phyloP scores from a whole-genome alignment of 371 early-diverging fungal genomes.

The Mortierella sp. region DNA sequence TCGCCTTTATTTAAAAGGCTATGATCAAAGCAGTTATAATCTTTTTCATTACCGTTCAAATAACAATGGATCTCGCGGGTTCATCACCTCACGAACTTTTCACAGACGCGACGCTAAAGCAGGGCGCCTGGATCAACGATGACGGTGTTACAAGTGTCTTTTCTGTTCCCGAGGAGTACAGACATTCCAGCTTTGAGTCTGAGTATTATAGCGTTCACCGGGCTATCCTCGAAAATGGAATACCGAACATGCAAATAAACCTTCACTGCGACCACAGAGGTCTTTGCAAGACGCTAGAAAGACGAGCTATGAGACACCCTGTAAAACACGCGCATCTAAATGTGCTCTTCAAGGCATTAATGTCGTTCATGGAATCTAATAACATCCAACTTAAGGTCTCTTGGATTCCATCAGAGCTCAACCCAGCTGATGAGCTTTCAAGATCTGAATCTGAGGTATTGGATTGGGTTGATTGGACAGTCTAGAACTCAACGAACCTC shows the following conservation, averaged over 20 bases:
- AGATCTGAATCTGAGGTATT: neutral
- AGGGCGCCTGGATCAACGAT: conserved; percentile 11
- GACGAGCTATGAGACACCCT: neutral
- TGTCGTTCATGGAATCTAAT: conserved; percentile 5
- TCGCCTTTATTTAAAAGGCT: too few species aligned
- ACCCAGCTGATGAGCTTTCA: conserved; percentile 15
- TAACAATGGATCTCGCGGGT: too few species aligned
- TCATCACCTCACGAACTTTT: neutral
- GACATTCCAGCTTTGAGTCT: neutral
- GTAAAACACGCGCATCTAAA: neutral
- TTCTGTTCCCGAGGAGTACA: neutral
- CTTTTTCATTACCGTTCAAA: too few species aligned
- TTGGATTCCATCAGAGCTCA: conserved; percentile 15
- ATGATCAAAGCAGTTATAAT: too few species aligned
- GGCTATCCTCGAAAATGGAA: conserved; percentile 8
- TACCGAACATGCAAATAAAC: neutral
- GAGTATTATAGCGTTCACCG: conserved; percentile 1
- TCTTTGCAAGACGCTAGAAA: conserved; percentile 4
- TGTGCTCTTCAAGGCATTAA: neutral
- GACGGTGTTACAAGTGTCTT: neutral
- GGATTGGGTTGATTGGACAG: too few species aligned
- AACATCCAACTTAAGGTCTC: neutral
- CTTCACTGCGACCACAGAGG: conserved; percentile 15
- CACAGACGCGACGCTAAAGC: conserved; percentile 1
- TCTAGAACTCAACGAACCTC: too few species aligned